phyloP scores from a whole-genome alignment of 2,329 filamentous ascomycete genomes.

The Arthrobotrys pseudoclavata region DNA sequence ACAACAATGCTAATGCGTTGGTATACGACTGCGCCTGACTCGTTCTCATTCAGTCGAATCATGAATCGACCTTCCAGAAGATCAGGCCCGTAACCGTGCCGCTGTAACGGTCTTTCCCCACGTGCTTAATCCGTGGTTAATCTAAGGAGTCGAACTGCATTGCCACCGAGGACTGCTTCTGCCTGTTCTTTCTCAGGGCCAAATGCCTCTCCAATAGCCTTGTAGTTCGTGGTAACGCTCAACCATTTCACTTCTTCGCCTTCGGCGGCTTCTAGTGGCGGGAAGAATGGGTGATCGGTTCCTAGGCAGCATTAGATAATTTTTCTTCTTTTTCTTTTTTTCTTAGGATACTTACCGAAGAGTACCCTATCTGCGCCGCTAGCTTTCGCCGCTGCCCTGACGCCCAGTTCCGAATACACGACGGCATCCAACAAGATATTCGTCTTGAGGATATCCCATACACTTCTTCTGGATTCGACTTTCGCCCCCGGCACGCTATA shows the following conservation, averaged over 20 bases:
- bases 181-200: constrained; percentile 63
- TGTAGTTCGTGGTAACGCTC: constrained; percentile 69
- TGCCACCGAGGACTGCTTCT: constrained; percentile 67
- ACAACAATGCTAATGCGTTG: constrained; percentile 32
- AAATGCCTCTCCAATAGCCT: constrained; percentile 67
- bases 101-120: constrained; percentile 25
- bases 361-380: constrained; percentile 78
- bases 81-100: constrained; percentile 22
- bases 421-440: constrained; percentile 93
- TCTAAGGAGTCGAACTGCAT: constrained; percentile 67
- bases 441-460: constrained; percentile 77
- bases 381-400: constrained; percentile 78
- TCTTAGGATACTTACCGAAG: constrained; percentile 72
- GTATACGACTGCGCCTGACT: constrained; percentile 15
- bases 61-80: constrained; percentile 14
- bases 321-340: neutral
- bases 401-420: constrained; percentile 80
- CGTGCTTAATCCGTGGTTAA: constrained; percentile 49
- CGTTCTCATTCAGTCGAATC: constrained; percentile 19
- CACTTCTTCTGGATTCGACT: constrained; percentile 67
- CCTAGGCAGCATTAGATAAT: constrained; percentile 65
- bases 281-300: constrained; percentile 87
- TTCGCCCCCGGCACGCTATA: constrained; percentile 69
- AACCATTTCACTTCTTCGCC: constrained; percentile 66
- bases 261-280: constrained; percentile 74